Conservation (phyloP, 768 basidiomycete species). For the Phylloporus arenicola region DNA sequence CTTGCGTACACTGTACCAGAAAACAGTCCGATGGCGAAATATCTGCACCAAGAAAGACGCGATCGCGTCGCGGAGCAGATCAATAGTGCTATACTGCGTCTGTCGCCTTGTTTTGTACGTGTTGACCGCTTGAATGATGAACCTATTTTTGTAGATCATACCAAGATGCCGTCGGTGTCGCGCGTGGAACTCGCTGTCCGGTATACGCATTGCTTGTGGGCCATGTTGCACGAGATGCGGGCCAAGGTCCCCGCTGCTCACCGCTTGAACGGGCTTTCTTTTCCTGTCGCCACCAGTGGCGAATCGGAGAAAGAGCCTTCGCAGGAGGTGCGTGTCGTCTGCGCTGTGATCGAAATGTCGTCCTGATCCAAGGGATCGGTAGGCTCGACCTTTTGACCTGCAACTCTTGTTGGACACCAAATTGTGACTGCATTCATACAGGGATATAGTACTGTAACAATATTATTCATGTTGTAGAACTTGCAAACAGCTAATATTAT, state of each 20-base stretch:
- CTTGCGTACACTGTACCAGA: conserved; percentile 83
- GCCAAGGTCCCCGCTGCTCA: conserved; percentile 38
- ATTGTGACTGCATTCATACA: conserved; percentile 27
- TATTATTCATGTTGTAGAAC: conserved; percentile 27
- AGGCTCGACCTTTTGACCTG: conserved; percentile 52
- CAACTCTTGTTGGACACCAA: conserved; percentile 46
- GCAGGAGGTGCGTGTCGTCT: conserved; percentile 31
- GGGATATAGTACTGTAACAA: conserved; percentile 17
- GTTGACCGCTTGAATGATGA: conserved; percentile 2
- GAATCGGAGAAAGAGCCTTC: conserved; percentile 31
- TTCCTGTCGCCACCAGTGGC: conserved; percentile 35
- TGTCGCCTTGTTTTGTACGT: conserved; percentile 25
- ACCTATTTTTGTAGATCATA: conserved; percentile 40
- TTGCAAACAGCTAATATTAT: background rate
- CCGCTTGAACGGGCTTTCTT: conserved; percentile 39
- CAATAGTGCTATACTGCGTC: conserved; percentile 79
- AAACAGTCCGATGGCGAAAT: conserved; percentile 54
- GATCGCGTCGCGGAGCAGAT: conserved; percentile 85
- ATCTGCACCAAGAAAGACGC: conserved; percentile 44
- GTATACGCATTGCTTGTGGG: conserved; percentile 61
- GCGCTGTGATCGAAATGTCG: background rate
- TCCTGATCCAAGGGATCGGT: conserved; percentile 6
- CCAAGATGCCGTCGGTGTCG: conserved; percentile 49
- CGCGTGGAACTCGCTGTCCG: conserved; percentile 60
- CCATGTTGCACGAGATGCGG: conserved; percentile 45